Base-by-base conservation (phyloP, 2,329 filamentous ascomycete species). In the Venturia oleaginea region DNA sequence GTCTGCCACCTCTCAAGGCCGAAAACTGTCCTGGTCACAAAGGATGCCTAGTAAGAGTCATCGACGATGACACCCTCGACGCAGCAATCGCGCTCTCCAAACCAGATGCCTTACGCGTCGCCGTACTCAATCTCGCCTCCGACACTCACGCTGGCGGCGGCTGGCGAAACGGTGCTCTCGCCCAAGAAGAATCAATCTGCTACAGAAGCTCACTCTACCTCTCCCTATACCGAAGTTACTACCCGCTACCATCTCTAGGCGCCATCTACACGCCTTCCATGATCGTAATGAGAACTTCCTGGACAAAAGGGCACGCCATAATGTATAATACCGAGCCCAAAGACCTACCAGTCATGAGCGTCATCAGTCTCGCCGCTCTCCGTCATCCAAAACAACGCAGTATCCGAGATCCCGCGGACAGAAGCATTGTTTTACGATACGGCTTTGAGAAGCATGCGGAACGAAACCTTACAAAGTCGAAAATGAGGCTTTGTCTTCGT, bases 171-270 rank as follows among this genome's bases (percentile, higher is more conserved):
- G 87, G 87, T 42, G 78, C 84, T 64, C 73, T 83, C 37, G 86
- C 87, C 0, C 87, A 90, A 72, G 87, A 90, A 74, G 87, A 90
- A 76, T 81, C 83, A 2, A 78, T 90, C 7, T 90, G 86, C 74
- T 86, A 85, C 71, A 82, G 86, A 54, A 84, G 80, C 64, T 80
- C 83, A 0, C 79, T 86, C 8, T 79, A 73, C 34, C 70, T 79
- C 37, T 81, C 80, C 24, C 75, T 85, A 0, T 74, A 78, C 65
- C 68, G 70, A 27, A 64, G 66, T 1, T 81, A 81, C 69, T 88
- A 88, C 70, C 84, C 84, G 0, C 76, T 84, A 65, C 74, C 75
- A 30, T 73, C 77, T 17, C 73, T 77, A 6, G 79, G 79, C 64
- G 82, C 78, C 0, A 73, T 89, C 40, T 88, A 88, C 73, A 82